Evolutionary conservation across 768 basidiomycete genomes (phyloP).

Genomic region (Rhizopogon roseolus): DNA sequence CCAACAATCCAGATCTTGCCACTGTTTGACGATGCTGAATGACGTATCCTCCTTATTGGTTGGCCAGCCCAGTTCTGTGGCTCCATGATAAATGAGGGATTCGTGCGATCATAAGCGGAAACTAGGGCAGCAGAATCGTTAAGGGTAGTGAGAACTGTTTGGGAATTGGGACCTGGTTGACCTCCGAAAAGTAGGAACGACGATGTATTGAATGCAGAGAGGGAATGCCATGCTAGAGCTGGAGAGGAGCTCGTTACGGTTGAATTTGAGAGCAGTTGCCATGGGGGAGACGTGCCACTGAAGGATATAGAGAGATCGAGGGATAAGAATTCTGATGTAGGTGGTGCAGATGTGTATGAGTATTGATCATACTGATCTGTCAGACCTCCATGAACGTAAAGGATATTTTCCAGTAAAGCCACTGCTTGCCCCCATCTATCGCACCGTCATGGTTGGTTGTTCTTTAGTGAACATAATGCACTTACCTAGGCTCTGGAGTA

Average conservation of each 20-base stretch:
- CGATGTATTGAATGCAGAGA: slow-evolving; percentile 59
- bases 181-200: slow-evolving; percentile 72
- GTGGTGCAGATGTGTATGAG: slow-evolving; percentile 73
- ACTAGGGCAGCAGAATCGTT: slow-evolving; percentile 65
- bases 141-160: slow-evolving; percentile 41
- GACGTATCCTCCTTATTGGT: slow-evolving; percentile 74
- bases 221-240: slow-evolving; percentile 72
- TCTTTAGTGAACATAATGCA: background rate
- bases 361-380: slow-evolving; percentile 64
- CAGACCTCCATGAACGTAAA: slow-evolving; percentile 80
- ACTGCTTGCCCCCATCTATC: slow-evolving; percentile 82
- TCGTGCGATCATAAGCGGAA: slow-evolving; percentile 31
- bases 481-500: slow-evolving; percentile 21
- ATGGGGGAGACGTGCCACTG: slow-evolving; percentile 57
- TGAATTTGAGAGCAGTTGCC: slow-evolving; percentile 48
- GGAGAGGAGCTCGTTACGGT: slow-evolving; percentile 41
- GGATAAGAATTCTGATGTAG: slow-evolving; percentile 61
- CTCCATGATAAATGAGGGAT: slow-evolving; percentile 45
- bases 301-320: slow-evolving; percentile 65
- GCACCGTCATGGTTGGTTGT: slow-evolving; percentile 4
- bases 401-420: slow-evolving; percentile 48
- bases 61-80: slow-evolving; percentile 53
- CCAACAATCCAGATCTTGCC: slow-evolving; percentile 70
- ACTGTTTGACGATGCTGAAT: slow-evolving; percentile 50
- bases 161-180: slow-evolving; percentile 56